A percentile compares a stretch with the other conserved stretches of the same genome.
These are phyloP conservation scores for Heliamphora exappendiculata DNA, from an alignment of 148 eudicot genomes.

Conservation along the genomic window DNA sequence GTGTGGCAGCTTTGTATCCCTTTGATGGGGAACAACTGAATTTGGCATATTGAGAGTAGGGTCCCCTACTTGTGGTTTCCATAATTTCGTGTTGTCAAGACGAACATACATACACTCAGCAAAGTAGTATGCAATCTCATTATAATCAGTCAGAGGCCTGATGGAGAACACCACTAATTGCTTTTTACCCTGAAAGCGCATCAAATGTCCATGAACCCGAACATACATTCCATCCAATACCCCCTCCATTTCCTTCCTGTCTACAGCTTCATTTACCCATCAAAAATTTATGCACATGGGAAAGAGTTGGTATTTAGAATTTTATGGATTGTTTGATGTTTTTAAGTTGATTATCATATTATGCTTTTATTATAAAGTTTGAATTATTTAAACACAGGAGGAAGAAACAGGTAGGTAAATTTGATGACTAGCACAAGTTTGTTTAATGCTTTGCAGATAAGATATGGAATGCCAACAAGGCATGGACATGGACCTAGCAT, in stretches of 20 bases:
- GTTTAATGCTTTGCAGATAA: background rate
- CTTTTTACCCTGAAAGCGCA: too few relatives aligned
- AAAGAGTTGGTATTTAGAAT: too few relatives aligned
- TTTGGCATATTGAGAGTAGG: conserved; percentile 28
- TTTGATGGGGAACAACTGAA: conserved; percentile 31
- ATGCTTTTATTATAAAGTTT: too few relatives aligned
- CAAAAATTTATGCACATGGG: too few relatives aligned
- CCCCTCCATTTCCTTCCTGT: too few relatives aligned
- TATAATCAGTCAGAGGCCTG: conserved; percentile 81
- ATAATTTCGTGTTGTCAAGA: conserved; percentile 38
- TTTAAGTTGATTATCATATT: too few relatives aligned
- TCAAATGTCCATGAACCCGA: too few relatives aligned
- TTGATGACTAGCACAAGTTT: background rate
- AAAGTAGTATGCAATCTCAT: conserved; percentile 76
- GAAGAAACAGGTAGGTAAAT: conserved; percentile 35
- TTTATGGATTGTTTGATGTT: too few relatives aligned
- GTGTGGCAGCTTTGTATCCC: conserved; percentile 49
- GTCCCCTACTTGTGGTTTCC: conserved; percentile 32
- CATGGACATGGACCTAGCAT: background rate
- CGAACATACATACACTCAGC: conserved; percentile 72
- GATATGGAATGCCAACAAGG: background rate
- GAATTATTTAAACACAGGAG: too few relatives aligned
- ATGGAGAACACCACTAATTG: too few relatives aligned
- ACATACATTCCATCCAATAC: too few relatives aligned
- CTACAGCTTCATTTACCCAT: too few relatives aligned